These are phyloP conservation scores for Fragaria vesca DNA, from an alignment of 306 rosid genomes.

Conservation along the genomic window DNA sequence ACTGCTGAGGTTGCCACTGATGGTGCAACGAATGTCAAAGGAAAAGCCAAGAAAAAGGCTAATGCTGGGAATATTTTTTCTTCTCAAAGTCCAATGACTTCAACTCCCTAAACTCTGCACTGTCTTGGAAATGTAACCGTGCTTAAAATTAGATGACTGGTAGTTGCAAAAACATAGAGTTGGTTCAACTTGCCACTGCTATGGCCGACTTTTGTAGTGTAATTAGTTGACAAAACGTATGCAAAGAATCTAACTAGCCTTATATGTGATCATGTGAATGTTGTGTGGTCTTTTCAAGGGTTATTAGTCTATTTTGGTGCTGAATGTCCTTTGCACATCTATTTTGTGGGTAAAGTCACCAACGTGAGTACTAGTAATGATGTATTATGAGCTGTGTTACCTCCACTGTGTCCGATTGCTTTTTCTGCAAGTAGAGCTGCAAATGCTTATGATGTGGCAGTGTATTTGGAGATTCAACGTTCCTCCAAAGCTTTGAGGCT, in stretches of 20 bases:
- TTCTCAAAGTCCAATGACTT: slow-evolving; percentile 29
- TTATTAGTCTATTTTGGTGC: background rate
- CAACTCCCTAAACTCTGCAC: background rate
- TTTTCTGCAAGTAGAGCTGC: too few species aligned
- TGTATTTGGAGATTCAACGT: too few species aligned
- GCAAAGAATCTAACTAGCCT: background rate
- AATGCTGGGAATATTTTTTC: slow-evolving; percentile 56
- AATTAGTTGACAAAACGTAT: background rate
- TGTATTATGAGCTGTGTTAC: background rate
- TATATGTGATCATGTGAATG: background rate
- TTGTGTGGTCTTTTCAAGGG: background rate
- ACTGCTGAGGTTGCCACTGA: slow-evolving; percentile 81
- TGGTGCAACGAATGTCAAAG: slow-evolving; percentile 61
- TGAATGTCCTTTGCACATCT: too few species aligned
- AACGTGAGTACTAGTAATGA: background rate
- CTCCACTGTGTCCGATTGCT: too few species aligned
- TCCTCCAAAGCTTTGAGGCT: too few species aligned
- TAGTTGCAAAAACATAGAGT: background rate
- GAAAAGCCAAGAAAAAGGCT: slow-evolving; percentile 54
- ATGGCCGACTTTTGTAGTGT: background rate
- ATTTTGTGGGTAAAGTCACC: background rate
- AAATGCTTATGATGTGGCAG: too few species aligned
- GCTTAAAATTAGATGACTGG: background rate
- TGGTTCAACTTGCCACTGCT: background rate
- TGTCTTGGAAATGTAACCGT: background rate